Percentiles rank a stretch among this genome's conserved stretches.
Evolutionary conservation across 2,329 filamentous ascomycete genomes (phyloP).

Genomic region (Hypoxylon sp.): DNA sequence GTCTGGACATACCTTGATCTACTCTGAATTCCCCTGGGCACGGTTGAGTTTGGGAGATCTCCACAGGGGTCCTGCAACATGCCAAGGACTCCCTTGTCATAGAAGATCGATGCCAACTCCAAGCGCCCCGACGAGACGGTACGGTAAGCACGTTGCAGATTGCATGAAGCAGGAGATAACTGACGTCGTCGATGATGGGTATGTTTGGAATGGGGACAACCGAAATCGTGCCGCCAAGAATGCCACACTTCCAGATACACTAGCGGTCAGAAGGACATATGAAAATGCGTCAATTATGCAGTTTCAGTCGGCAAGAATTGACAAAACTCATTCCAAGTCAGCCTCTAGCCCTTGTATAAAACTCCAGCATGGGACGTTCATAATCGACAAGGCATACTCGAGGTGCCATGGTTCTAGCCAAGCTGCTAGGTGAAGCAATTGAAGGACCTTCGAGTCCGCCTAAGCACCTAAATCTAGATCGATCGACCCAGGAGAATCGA

Average conservation of each 20-base stretch:
- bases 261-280: constrained; percentile 7
- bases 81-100: constrained; percentile 36
- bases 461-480: not conserved
- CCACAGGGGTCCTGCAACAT: constrained; percentile 40
- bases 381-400: constrained; percentile 12
- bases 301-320: not conserved
- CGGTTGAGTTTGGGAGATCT: constrained; percentile 28
- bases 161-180: constrained; percentile 32
- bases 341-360: not conserved
- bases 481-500: not conserved
- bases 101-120: constrained; percentile 17
- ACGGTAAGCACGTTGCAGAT: constrained; percentile 17
- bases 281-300: constrained; percentile 27
- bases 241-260: not conserved
- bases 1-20: constrained; percentile 37
- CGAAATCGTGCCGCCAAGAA: constrained; percentile 16
- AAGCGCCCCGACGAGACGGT: constrained; percentile 24
- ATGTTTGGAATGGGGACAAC: constrained; percentile 22
- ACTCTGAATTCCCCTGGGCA: constrained; percentile 22
- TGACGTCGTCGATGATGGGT: constrained; percentile 23
- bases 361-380: not conserved
- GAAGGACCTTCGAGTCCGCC: not conserved
- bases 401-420: not conserved
- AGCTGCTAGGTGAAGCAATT: constrained; percentile 11
- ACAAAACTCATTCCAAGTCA: constrained; percentile 6